These are phyloP conservation scores for Ehretia macrophylla DNA, from an alignment of 257 asterid species.

Conservation along the genomic window DNA sequence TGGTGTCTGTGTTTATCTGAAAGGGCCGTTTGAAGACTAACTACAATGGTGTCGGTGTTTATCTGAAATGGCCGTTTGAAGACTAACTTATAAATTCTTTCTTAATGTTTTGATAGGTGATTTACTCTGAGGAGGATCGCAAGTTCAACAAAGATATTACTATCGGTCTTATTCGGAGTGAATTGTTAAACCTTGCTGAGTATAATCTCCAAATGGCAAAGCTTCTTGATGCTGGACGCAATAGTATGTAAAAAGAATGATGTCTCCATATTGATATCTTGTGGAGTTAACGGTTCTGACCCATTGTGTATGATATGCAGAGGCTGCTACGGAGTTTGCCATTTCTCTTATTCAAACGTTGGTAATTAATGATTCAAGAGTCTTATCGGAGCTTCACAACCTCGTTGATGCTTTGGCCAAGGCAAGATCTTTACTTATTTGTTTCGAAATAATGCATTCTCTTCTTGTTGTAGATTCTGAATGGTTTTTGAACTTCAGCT, in stretches of 20 bases:
- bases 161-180: conserved; percentile 76
- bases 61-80: no score
- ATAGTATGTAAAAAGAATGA: conserved; percentile 54
- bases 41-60: neutral
- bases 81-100: neutral
- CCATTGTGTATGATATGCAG: conserved; percentile 46
- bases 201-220: conserved; percentile 96
- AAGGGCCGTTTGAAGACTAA: no score
- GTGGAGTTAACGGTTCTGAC: conserved; percentile 15
- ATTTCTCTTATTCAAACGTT: conserved; percentile 71
- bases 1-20: neutral
- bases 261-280: conserved; percentile 13
- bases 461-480: conserved; percentile 21
- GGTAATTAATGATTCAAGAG: conserved; percentile 60
- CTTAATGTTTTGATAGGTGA: conserved; percentile 52
- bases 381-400: conserved; percentile 77
- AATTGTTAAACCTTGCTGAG: conserved; percentile 81
- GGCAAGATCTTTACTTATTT: conserved; percentile 36
- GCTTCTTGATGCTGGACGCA: conserved; percentile 89
- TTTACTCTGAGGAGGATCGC: conserved; percentile 87
- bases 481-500: conserved; percentile 42
- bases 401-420: conserved; percentile 90
- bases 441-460: conserved; percentile 2
- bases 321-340: conserved; percentile 88
- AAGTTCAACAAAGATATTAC: conserved; percentile 86